Percentiles rank a stretch among this genome's conserved stretches.
phyloP scores from a whole-genome alignment of 805 yeast species.

The Alloascoidea africana region DNA sequence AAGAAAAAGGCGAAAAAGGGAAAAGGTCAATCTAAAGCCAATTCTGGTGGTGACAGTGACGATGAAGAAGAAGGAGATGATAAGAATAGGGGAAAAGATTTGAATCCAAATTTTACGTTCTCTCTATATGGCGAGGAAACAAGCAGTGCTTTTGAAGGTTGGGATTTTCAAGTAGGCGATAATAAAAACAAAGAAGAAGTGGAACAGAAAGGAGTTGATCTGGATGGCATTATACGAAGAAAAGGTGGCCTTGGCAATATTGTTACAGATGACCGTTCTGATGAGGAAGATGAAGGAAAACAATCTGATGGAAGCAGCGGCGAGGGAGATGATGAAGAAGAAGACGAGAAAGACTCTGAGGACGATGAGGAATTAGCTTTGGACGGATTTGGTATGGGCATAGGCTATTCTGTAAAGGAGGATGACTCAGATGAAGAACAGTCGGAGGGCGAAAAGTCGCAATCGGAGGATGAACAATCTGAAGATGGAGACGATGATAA shows the following conservation, averaged over 20 bases:
- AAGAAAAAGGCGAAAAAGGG: constrained; percentile 14
- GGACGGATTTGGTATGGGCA: constrained; percentile 6
- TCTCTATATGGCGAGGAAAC: constrained; percentile 38
- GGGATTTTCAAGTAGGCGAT: constrained; percentile 62
- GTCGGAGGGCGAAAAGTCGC: constrained; percentile 15
- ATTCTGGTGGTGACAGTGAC: constrained; percentile 12
- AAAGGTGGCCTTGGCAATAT: constrained; percentile 56
- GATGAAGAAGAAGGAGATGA: constrained; percentile 21
- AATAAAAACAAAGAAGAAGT: constrained; percentile 5
- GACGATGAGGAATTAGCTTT: constrained; percentile 6
- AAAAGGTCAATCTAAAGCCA: constrained; percentile 8
- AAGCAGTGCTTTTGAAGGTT: constrained; percentile 44
- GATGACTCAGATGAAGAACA: constrained; percentile 10
- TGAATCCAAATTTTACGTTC: constrained; percentile 66
- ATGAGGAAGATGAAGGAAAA: constrained; percentile 4
- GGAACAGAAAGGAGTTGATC: constrained; percentile 52
- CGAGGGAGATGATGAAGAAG: constrained; percentile 12
- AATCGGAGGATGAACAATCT: constrained; percentile 16
- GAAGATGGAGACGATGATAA: constrained; percentile 19
- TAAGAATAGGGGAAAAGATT: constrained; percentile 28
- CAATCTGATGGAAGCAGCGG: constrained; percentile 6
- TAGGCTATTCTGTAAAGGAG: constrained; percentile 3
- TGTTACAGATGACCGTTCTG: constrained; percentile 8
- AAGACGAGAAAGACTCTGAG: constrained; percentile 9
- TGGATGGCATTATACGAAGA: constrained; percentile 74